Evolutionary conservation across 495 filamentous ascomycete species (phyloP).

Genomic region (Penicillium verhagenii): DNA sequence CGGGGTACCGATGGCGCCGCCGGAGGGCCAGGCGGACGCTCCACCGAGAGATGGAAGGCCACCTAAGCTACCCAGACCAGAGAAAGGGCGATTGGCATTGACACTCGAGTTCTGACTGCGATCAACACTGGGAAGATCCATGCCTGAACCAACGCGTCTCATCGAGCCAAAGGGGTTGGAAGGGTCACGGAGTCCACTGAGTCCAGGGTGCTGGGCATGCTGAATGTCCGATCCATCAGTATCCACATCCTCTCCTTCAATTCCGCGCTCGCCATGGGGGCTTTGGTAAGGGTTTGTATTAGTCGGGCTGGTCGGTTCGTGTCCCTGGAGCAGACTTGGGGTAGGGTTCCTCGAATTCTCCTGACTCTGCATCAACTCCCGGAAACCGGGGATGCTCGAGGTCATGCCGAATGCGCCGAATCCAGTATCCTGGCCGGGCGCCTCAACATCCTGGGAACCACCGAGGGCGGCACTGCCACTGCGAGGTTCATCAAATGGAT

Average conservation of each 20-base stretch:
- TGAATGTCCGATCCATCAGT: slow-evolving; percentile 59
- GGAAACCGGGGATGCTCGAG: slow-evolving; percentile 64
- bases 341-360: slow-evolving; percentile 59
- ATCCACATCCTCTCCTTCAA: slow-evolving; percentile 63
- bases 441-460: slow-evolving; percentile 72
- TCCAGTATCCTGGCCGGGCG: slow-evolving; percentile 53
- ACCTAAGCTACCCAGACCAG: slow-evolving; percentile 60
- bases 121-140: slow-evolving; percentile 68
- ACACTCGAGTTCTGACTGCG: slow-evolving; percentile 87
- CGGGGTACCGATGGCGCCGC: slow-evolving; percentile 65
- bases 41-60: slow-evolving; percentile 59
- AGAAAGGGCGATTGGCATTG: slow-evolving; percentile 67
- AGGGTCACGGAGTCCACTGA: slow-evolving; percentile 53
- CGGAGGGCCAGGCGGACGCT: slow-evolving; percentile 61
- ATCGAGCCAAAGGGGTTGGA: slow-evolving; percentile 49
- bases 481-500: slow-evolving; percentile 71
- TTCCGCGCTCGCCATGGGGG: slow-evolving; percentile 71
- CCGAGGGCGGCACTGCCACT: slow-evolving; percentile 79
- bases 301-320: slow-evolving; percentile 82
- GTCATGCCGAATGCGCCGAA: slow-evolving; percentile 79
- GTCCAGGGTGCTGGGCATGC: slow-evolving; percentile 54
- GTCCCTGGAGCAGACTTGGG: slow-evolving; percentile 51
- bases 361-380: slow-evolving; percentile 58
- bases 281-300: slow-evolving; percentile 98
- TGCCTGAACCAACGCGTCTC: slow-evolving; percentile 49